Conservation (phyloP, 805 yeast genomes). For the Wickerhamiella kazuoi region DNA sequence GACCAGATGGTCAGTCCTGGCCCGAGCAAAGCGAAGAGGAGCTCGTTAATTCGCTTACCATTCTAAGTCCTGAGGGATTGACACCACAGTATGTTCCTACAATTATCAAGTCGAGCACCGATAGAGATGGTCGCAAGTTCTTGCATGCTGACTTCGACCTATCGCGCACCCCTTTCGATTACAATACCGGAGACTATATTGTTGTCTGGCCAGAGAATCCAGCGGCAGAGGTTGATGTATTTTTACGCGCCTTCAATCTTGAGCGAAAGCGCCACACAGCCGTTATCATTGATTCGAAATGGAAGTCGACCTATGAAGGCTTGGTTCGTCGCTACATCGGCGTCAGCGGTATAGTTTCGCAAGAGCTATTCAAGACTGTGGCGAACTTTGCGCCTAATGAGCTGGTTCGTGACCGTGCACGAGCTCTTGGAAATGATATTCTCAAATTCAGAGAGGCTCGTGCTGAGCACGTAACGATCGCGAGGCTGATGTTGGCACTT, state of each 20-base stretch:
- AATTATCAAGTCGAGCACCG: not conserved
- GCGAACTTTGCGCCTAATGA: constrained; percentile 54
- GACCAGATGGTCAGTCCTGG: not conserved
- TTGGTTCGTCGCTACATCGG: constrained; percentile 58
- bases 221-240: constrained; percentile 36
- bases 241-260: constrained; percentile 38
- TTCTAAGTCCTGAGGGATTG: not conserved
- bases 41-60: not conserved
- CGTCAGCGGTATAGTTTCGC: constrained; percentile 63
- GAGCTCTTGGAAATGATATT: constrained; percentile 42
- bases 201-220: constrained; percentile 78
- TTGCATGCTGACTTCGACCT: constrained; percentile 65
- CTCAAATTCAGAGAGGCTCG: constrained; percentile 36
- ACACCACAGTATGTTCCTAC: constrained; percentile 1
- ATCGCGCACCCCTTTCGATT: constrained; percentile 45
- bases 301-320: constrained; percentile 58
- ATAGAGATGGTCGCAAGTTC: constrained; percentile 7
- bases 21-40: constrained; percentile 1
- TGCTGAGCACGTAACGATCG: constrained; percentile 38
- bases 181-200: constrained; percentile 72
- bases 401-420: constrained; percentile 26
- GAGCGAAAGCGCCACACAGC: constrained; percentile 25
- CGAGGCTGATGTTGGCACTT: constrained; percentile 42
- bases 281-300: constrained; percentile 37
- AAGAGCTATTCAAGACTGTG: constrained; percentile 47